Evolutionary conservation across 139 green algal species (phyloP).

Genomic region (Spirogloea muscicola): DNA sequence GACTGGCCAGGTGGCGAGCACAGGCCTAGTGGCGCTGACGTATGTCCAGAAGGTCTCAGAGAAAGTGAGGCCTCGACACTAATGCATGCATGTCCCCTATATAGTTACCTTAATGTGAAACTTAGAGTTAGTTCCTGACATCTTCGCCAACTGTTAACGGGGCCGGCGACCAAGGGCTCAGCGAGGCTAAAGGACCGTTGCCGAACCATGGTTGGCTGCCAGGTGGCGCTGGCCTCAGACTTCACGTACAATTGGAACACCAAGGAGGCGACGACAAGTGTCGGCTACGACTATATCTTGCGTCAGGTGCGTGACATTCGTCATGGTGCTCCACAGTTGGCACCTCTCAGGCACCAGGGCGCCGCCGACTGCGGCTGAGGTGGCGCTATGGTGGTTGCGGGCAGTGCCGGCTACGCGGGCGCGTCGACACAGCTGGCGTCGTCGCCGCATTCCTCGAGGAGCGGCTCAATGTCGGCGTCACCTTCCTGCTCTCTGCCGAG

Average conservation of each 20-base stretch:
- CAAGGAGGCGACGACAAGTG: constrained; percentile 77
- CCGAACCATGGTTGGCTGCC: too few relatives aligned
- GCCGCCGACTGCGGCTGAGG: too few relatives aligned
- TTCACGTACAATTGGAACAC: constrained; percentile 89
- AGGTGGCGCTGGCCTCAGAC: constrained; percentile 74
- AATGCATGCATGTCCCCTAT: too few relatives aligned
- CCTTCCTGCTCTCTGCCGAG: constrained; percentile 89
- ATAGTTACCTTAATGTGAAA: too few relatives aligned
- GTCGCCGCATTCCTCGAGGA: constrained; percentile 88
- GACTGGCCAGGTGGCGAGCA: constrained; percentile 74
- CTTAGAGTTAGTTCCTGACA: too few relatives aligned
- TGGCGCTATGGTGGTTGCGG: too few relatives aligned
- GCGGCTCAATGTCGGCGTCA: constrained; percentile 89
- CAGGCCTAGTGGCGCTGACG: constrained; percentile 81
- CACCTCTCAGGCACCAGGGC: too few relatives aligned
- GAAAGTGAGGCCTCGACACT: too few relatives aligned
- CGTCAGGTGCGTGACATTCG: constrained; percentile 69
- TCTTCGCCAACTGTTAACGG: too few relatives aligned
- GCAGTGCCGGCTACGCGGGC: constrained; percentile 50
- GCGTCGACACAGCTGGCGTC: constrained; percentile 69
- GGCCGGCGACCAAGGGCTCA: too few relatives aligned
- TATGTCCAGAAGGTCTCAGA: constrained; percentile 90
- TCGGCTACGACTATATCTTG: constrained; percentile 98
- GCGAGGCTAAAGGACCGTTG: too few relatives aligned
- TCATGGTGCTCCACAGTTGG: too few relatives aligned